These are phyloP conservation scores for Fusarium sp. DNA, from an alignment of 2,329 filamentous ascomycete genomes.

Conservation along the genomic window DNA sequence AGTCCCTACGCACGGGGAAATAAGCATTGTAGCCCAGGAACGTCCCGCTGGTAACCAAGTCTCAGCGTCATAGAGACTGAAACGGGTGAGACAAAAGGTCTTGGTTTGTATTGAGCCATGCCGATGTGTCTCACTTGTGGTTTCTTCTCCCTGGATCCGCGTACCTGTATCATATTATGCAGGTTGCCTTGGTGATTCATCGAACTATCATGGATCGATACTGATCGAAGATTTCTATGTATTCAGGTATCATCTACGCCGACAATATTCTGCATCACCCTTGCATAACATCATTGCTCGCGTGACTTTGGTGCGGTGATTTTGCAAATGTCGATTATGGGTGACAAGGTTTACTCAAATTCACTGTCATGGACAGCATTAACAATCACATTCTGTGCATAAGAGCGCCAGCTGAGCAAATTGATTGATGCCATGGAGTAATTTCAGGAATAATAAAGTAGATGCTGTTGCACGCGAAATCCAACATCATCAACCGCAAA, in stretches of 20 bases:
- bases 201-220: not conserved
- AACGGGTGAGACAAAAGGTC: not conserved
- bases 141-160: slow-evolving; percentile 1
- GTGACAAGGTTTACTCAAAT: not conserved
- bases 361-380: not conserved
- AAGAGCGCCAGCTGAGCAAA: not conserved
- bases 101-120: slow-evolving; percentile 4
- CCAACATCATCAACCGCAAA: not conserved
- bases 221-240: not conserved
- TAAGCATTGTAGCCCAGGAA: slow-evolving; percentile 11
- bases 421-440: not conserved
- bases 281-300: not conserved
- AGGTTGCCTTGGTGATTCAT: slow-evolving; percentile 16
- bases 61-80: slow-evolving; percentile 26
- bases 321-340: not conserved
- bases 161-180: slow-evolving; percentile 1
- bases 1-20: slow-evolving; percentile 1
- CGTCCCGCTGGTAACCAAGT: slow-evolving; percentile 1
- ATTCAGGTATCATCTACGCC: not conserved
- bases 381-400: not conserved
- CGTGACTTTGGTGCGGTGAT: not conserved
- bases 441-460: too few relatives aligned
- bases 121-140: slow-evolving; percentile 13
- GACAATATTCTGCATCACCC: not conserved
- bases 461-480: not conserved